Base-by-base conservation (phyloP, 177 flowering plant genomes). In the Vitis hybrid region DNA sequence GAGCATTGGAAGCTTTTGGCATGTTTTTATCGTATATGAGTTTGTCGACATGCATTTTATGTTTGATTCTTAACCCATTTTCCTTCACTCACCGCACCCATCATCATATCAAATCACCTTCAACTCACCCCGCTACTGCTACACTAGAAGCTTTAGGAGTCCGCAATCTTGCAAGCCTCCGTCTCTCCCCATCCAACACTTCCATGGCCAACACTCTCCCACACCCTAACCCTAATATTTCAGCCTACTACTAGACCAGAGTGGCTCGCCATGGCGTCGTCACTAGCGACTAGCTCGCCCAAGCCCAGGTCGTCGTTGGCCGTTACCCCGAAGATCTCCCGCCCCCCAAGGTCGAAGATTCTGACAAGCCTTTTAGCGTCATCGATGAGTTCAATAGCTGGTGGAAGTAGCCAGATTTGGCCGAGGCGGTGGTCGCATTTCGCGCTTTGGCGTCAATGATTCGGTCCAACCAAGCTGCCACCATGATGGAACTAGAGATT, bases 361-460 rank as follows among this genome's bases (percentile, higher is more conserved):
- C 71, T 11, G 81, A 72, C 8, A 80, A 75, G 86, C 62, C 77
- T 8, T 90, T 87, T 64, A 84, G 86, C 62, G 98, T 96, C 21
- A 88, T 92, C 59, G 92, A 92, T 26, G 97, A 96, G 84, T 96
- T 93, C 79, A 89, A 94, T 74, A 84, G 67, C 65, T 92, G 97
- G 98, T 65, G 99, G 72, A 87, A 88, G 79, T 89, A 87, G 84
- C 99, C 99, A 11, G 97, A 96, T 69, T 79, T 96, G 80, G 99
- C 98, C 1, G 99, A 96, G 82, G 98, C 97, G n/a, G 98, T 94
- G 7, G 99, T 97, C 14, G 97, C 97, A 1, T 91, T 92, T 65
- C 79, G 92, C 72, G 98, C 98, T 23, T 78, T 96, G 26, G 26
- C 26, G 2, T 23, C 2, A 2, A 2, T 23, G 26, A 23, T 23